A percentile compares a stretch with the other conserved stretches of the same genome.
These are phyloP conservation scores for Lathyrus aphaca DNA, from an alignment of 306 rosid genomes.

Conservation along the genomic window DNA sequence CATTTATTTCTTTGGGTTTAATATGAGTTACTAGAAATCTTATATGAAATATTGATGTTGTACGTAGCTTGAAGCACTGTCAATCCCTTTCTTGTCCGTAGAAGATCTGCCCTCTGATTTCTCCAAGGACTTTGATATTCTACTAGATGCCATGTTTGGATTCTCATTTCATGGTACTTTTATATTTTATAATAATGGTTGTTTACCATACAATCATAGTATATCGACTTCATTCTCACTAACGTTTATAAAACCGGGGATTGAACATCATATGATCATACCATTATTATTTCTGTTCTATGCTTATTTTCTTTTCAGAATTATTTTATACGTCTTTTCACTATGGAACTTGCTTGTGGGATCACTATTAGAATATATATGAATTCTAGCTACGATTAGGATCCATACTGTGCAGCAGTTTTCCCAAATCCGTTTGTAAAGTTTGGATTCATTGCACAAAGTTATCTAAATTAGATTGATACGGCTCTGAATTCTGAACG, in stretches of 20 bases:
- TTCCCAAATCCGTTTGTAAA: slow-evolving; percentile 6
- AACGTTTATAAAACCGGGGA: slow-evolving; percentile 14
- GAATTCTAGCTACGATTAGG: slow-evolving; percentile 15
- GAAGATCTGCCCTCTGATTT: slow-evolving; percentile 76
- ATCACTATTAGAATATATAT: slow-evolving; percentile 20
- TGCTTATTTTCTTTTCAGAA: slow-evolving; percentile 12
- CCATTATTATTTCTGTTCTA: background rate
- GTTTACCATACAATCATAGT: background rate
- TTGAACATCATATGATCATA: slow-evolving; percentile 1
- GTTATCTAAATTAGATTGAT: slow-evolving; percentile 16
- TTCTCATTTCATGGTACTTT: slow-evolving; percentile 91
- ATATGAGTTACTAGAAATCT: slow-evolving; percentile 33
- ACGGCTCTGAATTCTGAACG: slow-evolving; percentile 19
- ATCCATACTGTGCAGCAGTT: slow-evolving; percentile 3
- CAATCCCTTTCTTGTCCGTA: slow-evolving; percentile 79
- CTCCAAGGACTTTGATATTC: slow-evolving; percentile 69
- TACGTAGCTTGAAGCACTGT: slow-evolving; percentile 81
- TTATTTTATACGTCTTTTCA: background rate
- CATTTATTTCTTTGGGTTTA: slow-evolving; percentile 26
- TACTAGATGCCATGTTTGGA: slow-evolving; percentile 90
- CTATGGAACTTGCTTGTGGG: slow-evolving; percentile 8
- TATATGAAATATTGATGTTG: slow-evolving; percentile 40
- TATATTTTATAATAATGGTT: background rate
- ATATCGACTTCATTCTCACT: slow-evolving; percentile 10
- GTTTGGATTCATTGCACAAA: slow-evolving; percentile 18